Percentiles rank a stretch among this genome's conserved stretches.
Conservation (phyloP, 345 rosid genomes). For the Raphanus sativus region DNA sequence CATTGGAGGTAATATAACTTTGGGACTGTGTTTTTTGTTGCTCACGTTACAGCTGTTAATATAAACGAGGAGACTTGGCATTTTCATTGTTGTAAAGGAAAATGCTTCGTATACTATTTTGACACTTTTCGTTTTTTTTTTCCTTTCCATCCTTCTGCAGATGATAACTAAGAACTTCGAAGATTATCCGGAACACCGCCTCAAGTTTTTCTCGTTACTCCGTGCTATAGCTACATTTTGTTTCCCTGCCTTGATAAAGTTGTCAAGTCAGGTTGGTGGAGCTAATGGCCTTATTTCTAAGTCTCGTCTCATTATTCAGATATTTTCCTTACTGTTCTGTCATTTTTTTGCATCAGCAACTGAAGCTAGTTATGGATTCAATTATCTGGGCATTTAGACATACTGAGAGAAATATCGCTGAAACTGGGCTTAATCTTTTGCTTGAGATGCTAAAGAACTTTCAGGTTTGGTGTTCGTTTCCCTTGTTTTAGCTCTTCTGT, state of each 20-base stretch:
- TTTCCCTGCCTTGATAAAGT: slow-evolving; percentile 85
- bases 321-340: slow-evolving; percentile 3
- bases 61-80: background rate
- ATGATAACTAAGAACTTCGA: slow-evolving; percentile 29
- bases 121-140: background rate
- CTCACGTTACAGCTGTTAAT: background rate
- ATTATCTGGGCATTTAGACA: slow-evolving; percentile 91
- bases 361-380: slow-evolving; percentile 59
- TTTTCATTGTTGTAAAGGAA: too few species aligned
- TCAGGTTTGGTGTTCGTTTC: slow-evolving; percentile 54
- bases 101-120: too few species aligned
- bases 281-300: slow-evolving; percentile 6
- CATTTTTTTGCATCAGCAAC: slow-evolving; percentile 56
- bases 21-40: background rate
- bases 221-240: slow-evolving; percentile 70
- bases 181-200: too few species aligned
- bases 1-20: slow-evolving; percentile 68
- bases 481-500: slow-evolving; percentile 38
- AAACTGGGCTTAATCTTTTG: slow-evolving; percentile 88
- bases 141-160: slow-evolving; percentile 46
- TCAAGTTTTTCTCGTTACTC: too few species aligned
- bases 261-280: slow-evolving; percentile 86
- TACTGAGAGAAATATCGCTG: slow-evolving; percentile 97
- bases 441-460: slow-evolving; percentile 93
- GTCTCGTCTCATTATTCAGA: background rate